Evolutionary conservation across 805 yeast species (phyloP).

Genomic region (Debaryomyces tyrocola): DNA sequence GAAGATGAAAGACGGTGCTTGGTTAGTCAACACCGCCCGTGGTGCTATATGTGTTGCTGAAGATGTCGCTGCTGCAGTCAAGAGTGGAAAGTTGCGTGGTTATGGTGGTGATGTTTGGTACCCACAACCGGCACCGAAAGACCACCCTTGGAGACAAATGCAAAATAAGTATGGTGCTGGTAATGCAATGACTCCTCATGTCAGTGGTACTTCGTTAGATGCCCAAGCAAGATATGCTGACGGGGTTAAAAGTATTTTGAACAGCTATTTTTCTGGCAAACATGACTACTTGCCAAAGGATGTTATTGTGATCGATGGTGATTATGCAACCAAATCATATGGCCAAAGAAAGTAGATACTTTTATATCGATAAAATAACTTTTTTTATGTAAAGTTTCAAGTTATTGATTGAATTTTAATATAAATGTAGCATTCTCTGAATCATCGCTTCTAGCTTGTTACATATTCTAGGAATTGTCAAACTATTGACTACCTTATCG

Average conservation of each 20-base stretch:
- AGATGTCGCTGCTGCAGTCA: slow-evolving; percentile 74
- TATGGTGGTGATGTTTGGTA: slow-evolving; percentile 87
- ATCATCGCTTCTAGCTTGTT: no score
- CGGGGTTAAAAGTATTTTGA: slow-evolving; percentile 67
- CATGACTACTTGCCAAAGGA: slow-evolving; percentile 75
- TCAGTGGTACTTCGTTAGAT: slow-evolving; percentile 76
- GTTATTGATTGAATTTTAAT: no score
- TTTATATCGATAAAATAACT: no score
- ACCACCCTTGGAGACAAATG: slow-evolving; percentile 78
- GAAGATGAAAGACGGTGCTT: slow-evolving; percentile 71
- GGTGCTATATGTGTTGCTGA: slow-evolving; percentile 76
- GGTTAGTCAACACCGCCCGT: slow-evolving; percentile 77
- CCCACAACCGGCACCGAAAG: slow-evolving; percentile 77
- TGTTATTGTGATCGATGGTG: slow-evolving; percentile 67
- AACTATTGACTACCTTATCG: no score
- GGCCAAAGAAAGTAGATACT: slow-evolving; percentile 42
- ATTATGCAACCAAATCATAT: slow-evolving; percentile 72
- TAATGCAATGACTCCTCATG: slow-evolving; percentile 84
- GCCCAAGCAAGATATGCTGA: slow-evolving; percentile 74
- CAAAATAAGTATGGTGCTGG: slow-evolving; percentile 67
- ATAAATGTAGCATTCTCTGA: no score
- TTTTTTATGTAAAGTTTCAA: no score
- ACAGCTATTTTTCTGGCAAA: slow-evolving; percentile 60
- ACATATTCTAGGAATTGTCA: no score
- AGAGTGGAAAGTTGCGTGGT: slow-evolving; percentile 68